Percentiles rank a stretch among this genome's conserved stretches.
Evolutionary conservation across 2,329 filamentous ascomycete genomes (phyloP).

Genomic region (Mycosphaerella sp.): DNA sequence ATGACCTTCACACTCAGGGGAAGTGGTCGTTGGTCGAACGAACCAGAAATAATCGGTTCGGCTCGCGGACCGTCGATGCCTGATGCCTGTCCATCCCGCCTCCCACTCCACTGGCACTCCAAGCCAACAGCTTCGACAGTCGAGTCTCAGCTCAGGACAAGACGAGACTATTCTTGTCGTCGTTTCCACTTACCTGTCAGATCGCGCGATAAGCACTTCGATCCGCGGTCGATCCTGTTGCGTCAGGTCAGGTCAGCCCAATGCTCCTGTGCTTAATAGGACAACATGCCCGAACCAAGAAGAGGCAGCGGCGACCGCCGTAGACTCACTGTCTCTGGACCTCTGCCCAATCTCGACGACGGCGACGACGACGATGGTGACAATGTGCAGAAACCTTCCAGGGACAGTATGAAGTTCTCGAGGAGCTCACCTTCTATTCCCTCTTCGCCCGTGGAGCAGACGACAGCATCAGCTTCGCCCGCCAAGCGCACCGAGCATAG

Average conservation of each 20-base stretch:
- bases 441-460: conserved; percentile 19
- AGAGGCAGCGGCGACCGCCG: conserved; percentile 21
- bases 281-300: conserved; percentile 6
- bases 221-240: conserved; percentile 1
- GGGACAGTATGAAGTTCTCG: conserved; percentile 24
- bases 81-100: not conserved
- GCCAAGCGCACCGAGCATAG: conserved; percentile 36
- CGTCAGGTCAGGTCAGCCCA: conserved; percentile 1
- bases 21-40: not conserved
- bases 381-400: conserved; percentile 1
- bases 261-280: conserved; percentile 11
- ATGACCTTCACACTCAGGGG: not conserved
- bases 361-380: conserved; percentile 12
- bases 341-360: conserved; percentile 13
- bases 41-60: not conserved
- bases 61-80: not conserved
- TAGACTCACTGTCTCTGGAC: conserved; percentile 20
- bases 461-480: conserved; percentile 10
- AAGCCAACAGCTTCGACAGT: not conserved
- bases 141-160: not conserved
- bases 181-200: not conserved
- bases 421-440: conserved; percentile 26
- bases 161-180: not conserved
- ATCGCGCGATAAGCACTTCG: not conserved
- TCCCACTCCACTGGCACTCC: not conserved